A percentile compares a stretch with the other conserved stretches of the same genome.
Evolutionary conservation across 768 basidiomycete genomes (phyloP).

Genomic region (Termitomyces bulborhizus): DNA sequence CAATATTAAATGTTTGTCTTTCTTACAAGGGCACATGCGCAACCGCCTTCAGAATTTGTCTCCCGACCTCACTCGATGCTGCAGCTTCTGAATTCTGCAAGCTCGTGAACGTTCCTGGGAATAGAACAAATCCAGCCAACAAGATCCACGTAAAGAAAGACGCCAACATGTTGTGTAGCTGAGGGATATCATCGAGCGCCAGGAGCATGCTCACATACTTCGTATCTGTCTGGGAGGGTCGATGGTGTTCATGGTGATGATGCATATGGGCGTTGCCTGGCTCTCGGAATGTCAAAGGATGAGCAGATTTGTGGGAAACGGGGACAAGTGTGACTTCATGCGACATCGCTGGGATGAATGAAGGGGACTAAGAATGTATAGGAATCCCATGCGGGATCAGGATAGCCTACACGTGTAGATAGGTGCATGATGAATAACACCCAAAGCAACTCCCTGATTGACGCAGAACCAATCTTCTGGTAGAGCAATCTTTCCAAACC

Average conservation of each 20-base stretch:
- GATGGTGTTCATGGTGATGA: background rate
- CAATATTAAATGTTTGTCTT: background rate
- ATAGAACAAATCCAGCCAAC: constrained; percentile 55
- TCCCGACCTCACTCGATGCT: constrained; percentile 22
- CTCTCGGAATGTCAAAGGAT: background rate
- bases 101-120: constrained; percentile 56
- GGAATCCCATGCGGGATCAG: background rate
- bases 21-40: constrained; percentile 39
- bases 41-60: constrained; percentile 28
- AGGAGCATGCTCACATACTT: constrained; percentile 59
- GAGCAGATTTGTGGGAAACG: background rate
- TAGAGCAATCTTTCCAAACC: background rate
- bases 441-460: background rate
- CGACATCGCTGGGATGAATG: background rate
- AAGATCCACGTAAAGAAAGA: constrained; percentile 60
- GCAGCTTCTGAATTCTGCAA: constrained; percentile 25
- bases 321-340: background rate
- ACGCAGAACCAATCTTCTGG: background rate
- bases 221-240: constrained; percentile 32
- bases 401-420: background rate
- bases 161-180: constrained; percentile 41
- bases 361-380: background rate
- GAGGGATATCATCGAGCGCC: constrained; percentile 50
- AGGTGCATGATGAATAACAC: background rate
- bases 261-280: background rate